Base-by-base conservation (phyloP, 441 rosid species). In the Eutrema salsugineum region DNA sequence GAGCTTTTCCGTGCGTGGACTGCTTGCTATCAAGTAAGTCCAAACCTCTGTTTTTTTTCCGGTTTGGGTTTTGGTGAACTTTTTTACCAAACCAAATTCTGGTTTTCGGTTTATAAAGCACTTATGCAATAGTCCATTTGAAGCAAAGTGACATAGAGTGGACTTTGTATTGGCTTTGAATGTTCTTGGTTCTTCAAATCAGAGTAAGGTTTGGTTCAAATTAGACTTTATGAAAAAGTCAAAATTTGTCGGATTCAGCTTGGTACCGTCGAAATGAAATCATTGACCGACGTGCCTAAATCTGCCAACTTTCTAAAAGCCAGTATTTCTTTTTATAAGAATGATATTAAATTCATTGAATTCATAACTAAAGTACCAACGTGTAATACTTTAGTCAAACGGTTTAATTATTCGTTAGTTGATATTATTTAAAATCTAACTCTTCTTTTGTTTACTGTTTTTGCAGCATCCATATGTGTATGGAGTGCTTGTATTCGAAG, bases 391-490 rank as follows among this genome's bases (percentile, higher is more conserved):
- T 20, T 56, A 67, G 35, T 60, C 44, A 5, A 51, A 68, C 14
- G 10, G 39, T 58, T 30, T 30, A 49, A 58, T 15, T 22, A 58
- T 58, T 60, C 33, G 24, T 44, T 53, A 43, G 51, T 43, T 60
- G 63, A 20, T 44, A 22, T 63, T 63, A 38, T 47, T 48, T 28
- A 19, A 38, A 43, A 62, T 2, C 9, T 8, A 55, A 27, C 10
- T 39, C 33, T 57, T 22, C 15, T 10, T 10, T 46, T 63, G 51
- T 73, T 62, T 20, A 46, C 15, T 58, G 17, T 38, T n/a, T 55
- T 32, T 47, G 82, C 90, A 93, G 97, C 95, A 92, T 79, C 85
- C 87, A 11, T 90, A 90, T 16, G 97, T 93, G 42, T 93, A 93
- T 3, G 95, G 84, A 4, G 98, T 93, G 57, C 61, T 93, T 55